Conservation (phyloP, 2,329 filamentous ascomycete species). For the Penicillium rolfsii region DNA sequence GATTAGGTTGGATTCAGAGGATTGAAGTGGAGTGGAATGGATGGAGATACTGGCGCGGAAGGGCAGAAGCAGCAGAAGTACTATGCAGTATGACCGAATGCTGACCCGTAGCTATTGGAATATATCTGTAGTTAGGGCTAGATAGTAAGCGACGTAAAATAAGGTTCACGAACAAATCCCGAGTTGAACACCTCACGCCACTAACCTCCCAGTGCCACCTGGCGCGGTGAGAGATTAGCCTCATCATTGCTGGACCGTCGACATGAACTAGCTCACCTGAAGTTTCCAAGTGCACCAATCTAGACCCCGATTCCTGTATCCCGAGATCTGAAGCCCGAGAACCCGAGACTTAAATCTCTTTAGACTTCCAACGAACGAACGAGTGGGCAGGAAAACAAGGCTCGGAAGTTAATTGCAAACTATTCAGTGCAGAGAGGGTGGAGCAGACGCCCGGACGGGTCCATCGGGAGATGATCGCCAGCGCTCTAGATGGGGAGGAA, state of each 20-base stretch:
- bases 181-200: no score
- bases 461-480: background rate
- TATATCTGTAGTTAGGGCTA: background rate
- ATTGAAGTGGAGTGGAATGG: no score
- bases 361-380: background rate
- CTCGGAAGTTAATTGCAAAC: background rate
- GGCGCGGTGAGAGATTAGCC: no score
- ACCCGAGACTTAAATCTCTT: background rate
- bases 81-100: background rate
- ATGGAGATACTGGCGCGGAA: no score
- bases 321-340: background rate
- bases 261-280: no score
- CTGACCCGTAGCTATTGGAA: no score
- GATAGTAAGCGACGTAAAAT: background rate
- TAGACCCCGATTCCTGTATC: background rate
- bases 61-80: background rate
- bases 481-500: background rate
- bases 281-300: background rate
- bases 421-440: background rate
- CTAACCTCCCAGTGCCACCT: no score
- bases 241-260: no score
- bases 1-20: no score
- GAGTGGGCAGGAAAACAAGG: background rate
- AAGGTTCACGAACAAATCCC: no score
- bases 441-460: background rate